These are phyloP conservation scores for Heritiera fomes DNA, from an alignment of 345 rosid species.

Conservation along the genomic window DNA sequence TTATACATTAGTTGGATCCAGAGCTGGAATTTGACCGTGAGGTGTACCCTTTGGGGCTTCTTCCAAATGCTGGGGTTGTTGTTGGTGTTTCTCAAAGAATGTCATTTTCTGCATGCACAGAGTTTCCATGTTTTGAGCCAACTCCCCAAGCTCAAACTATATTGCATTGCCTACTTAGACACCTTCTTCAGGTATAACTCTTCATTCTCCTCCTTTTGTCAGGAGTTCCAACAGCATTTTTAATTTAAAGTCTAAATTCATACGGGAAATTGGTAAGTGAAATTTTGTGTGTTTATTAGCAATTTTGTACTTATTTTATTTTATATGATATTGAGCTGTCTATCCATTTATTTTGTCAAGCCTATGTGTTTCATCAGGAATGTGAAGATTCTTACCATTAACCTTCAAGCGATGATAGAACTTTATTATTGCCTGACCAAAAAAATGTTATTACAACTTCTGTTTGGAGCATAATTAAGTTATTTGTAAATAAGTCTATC, in stretches of 20 bases:
- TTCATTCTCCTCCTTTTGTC: conserved; percentile 14
- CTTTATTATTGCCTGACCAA: not conserved
- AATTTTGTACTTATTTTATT: not conserved
- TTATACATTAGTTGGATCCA: conserved; percentile 77
- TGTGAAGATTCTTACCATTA: not conserved
- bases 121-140: conserved; percentile 97
- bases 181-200: conserved; percentile 90
- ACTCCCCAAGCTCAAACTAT: conserved; percentile 98
- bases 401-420: not conserved
- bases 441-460: conserved; percentile 7
- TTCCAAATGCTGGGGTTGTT: conserved; percentile 94
- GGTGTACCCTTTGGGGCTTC: conserved; percentile 93
- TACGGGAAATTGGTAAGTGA: not conserved
- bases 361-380: conserved; percentile 6
- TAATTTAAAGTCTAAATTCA: conserved; percentile 2
- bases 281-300: not conserved
- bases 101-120: conserved; percentile 97
- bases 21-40: conserved; percentile 98
- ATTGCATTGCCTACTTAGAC: conserved; percentile 94
- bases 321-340: not conserved
- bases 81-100: conserved; percentile 95
- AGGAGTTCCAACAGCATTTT: not conserved
- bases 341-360: not conserved
- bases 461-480: not conserved
- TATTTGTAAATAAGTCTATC: not conserved